Base-by-base conservation (phyloP, 345 rosid genomes). In the Aquilaria malaccensis region DNA sequence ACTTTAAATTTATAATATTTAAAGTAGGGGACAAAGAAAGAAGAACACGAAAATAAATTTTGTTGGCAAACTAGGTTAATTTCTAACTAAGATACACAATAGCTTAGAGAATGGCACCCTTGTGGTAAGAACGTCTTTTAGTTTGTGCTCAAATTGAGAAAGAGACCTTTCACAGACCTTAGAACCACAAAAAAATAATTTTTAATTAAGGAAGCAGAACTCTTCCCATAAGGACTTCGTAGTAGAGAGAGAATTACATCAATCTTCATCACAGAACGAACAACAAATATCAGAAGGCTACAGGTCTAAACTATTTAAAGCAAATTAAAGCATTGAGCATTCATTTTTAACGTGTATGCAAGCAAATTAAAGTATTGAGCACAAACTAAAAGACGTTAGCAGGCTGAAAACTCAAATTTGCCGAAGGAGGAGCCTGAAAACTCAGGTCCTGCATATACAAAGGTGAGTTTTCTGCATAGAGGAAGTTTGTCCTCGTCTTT, bases 101-200 rank as follows among this genome's bases (percentile, higher is more conserved):
- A 22, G 22, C 22, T 22, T 22, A 22, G 22, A 22, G 22, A 22
- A 22, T 22, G 22, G 22, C 22, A 22, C 22, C 22, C 22, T 22
- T 22, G 22, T 22, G 22, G 22, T 22, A 22, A 22, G 22, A 22
- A 22, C 22, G 22, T 22, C 22, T 22, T 22, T 22, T 22, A 22
- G 22, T 22, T 22, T 22, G 22, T 22, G 97, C 85, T 67, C 98
- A 96, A 64, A 80, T 56, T 96, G 96, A 60, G 97, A 88, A 49
- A 95, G 97, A 56, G 99, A 95, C 69, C 98, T 87, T 86, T 95
- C 99, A 66, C 99, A 95, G 49, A 95, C 85, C 99, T 95, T 65
- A 15, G 3, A 32, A 51, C 13, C 61, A 54, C 60, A 52, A 66
- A 7, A 67, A 29, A 48, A 10, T 32, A 22, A 48, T 45, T 46